Base-by-base conservation (phyloP, 805 yeast genomes). In the Wickerhamiella domercqiae region DNA sequence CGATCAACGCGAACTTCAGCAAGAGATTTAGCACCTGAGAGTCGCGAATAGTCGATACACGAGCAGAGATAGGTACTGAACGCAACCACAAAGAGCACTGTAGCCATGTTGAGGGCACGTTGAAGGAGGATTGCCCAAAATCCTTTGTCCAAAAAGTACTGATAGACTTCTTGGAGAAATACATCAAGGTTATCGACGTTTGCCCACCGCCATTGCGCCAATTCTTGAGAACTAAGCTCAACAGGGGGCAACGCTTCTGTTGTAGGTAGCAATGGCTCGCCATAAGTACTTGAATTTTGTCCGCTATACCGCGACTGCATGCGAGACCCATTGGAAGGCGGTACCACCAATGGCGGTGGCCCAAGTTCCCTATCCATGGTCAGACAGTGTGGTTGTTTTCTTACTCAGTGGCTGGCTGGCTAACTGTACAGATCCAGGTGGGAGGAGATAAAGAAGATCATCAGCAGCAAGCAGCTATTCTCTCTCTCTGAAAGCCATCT, bases 161-260 rank as follows among this genome's bases (percentile, higher is more conserved):
- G 66, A 57, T 90, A 90, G 7, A 86, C 62, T 47, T 87, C 93
- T 37, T 73, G 73, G 15, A 90, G 62, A 49, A 87, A 90, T 33
- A 73, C 69, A 59, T 90, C 99, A 55, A 90, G 67, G 55, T 90
- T 90, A 47, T 80, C 82, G 18, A 90, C 82, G 51, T 90, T 90
- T 1, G 97, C 94, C 97, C 98, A 90, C 42, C 82, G 68, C 83
- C 96, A 90, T 14, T 80, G 62, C 0, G 97, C 94, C 35, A 83
- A 62, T 52, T 86, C 95, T 41, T 64, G 63, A 1, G 80, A 20
- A 17, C 21, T 17, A 13, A 30, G 33, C 7, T 30, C 33, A 15
- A 16, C 21, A 15, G 33, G 33, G 16, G 11, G 18, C 11, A 30
- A 16, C 6, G 20, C 5, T 9, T 30, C 33, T 4, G 36, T 36